These are phyloP conservation scores for Rhinocladiella mackenziei DNA, from an alignment of 2,329 filamentous ascomycete genomes.

Conservation along the genomic window DNA sequence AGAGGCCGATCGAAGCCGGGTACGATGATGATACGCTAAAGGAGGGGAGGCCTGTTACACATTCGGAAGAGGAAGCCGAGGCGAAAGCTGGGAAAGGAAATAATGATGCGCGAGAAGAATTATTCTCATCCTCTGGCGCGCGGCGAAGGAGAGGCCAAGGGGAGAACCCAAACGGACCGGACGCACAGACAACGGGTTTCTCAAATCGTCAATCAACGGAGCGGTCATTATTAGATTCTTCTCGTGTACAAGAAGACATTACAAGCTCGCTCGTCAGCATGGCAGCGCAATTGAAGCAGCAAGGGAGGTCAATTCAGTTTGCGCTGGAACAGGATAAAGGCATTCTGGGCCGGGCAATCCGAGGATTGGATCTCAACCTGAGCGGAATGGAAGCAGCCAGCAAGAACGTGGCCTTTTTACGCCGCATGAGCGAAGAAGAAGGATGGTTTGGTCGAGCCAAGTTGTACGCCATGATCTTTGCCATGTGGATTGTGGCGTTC, in stretches of 20 bases:
- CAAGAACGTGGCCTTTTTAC: conserved; percentile 70
- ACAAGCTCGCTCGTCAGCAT: conserved; percentile 77
- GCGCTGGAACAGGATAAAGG: conserved; percentile 53
- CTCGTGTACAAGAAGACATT: conserved; percentile 75
- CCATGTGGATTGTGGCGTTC: conserved; percentile 71
- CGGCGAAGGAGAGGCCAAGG: conserved; percentile 17
- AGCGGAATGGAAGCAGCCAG: conserved; percentile 71
- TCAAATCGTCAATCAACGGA: conserved; percentile 53
- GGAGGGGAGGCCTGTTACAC: conserved; percentile 16
- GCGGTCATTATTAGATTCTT: conserved; percentile 69
- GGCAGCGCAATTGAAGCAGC: conserved; percentile 51
- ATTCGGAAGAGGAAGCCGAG: conserved; percentile 3
- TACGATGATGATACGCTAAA: conserved; percentile 8
- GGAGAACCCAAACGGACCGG: conserved; percentile 8
- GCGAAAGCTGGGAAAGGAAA: not conserved
- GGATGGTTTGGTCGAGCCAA: conserved; percentile 82
- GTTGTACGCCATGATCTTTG: conserved; percentile 79
- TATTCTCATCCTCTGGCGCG: conserved; percentile 23
- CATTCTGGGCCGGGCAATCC: conserved; percentile 64
- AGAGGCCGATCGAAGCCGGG: too few species aligned
- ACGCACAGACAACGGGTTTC: conserved; percentile 28
- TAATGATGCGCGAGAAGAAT: conserved; percentile 7
- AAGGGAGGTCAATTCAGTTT: conserved; percentile 25
- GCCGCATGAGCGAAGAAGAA: conserved; percentile 78
- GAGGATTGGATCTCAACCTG: conserved; percentile 73